Evolutionary conservation across 1,284 basidiomycete genomes (phyloP).

Genomic region (Lignosus rhinocerotis): DNA sequence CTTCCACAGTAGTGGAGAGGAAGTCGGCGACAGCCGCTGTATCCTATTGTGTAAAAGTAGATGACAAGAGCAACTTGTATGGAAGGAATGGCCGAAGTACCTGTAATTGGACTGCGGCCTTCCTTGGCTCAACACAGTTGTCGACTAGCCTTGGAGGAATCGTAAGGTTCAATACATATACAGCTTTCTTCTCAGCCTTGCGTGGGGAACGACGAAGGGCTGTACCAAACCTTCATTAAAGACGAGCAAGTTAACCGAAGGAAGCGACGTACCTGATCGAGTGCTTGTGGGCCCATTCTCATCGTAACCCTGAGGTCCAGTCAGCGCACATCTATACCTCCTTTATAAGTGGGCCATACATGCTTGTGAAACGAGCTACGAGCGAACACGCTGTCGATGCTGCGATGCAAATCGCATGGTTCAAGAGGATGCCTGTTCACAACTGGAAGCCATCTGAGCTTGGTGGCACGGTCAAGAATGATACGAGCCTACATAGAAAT

Average conservation of each 20-base stretch:
- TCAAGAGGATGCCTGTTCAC: conserved; percentile 80
- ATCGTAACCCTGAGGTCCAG: conserved; percentile 54
- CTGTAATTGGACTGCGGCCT: conserved; percentile 65
- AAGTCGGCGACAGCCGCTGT: conserved; percentile 51
- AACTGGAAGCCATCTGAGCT: conserved; percentile 45
- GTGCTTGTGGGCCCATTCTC: conserved; percentile 54
- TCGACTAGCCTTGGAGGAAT: conserved; percentile 70
- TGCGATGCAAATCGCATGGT: conserved; percentile 66
- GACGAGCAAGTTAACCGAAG: background rate
- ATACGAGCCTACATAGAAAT: conserved; percentile 68
- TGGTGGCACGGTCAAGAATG: background rate
- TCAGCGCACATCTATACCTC: background rate
- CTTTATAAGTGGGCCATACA: conserved; percentile 36
- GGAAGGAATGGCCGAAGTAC: conserved; percentile 40
- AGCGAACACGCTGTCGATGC: conserved; percentile 67
- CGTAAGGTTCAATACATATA: conserved; percentile 79
- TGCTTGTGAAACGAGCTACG: conserved; percentile 71
- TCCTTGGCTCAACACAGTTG: conserved; percentile 76
- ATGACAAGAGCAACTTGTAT: background rate
- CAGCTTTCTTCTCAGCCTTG: conserved; percentile 73
- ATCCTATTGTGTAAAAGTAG: conserved; percentile 43
- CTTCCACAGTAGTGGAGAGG: conserved; percentile 57
- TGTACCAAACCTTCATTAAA: conserved; percentile 25
- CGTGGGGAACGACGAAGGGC: conserved; percentile 68
- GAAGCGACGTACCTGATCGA: conserved; percentile 42